Percentiles rank a stretch among this genome's conserved stretches.
phyloP scores from a whole-genome alignment of 129 eudicot genomes.

The Flaveria trinervia region DNA sequence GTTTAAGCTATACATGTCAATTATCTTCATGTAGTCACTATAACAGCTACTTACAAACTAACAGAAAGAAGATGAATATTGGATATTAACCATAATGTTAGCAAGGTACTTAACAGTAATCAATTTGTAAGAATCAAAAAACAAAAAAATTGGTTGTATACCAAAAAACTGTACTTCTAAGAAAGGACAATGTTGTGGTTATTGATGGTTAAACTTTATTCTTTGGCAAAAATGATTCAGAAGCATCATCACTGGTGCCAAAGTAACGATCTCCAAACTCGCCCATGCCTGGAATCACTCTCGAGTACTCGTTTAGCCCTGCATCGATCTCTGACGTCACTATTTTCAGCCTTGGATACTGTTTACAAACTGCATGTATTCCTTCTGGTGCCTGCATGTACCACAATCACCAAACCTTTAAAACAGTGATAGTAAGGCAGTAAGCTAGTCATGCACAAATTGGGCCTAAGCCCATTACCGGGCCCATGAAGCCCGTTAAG shows the following conservation, averaged over 20 bases:
- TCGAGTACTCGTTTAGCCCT: slow-evolving; percentile 52
- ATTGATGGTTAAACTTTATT: slow-evolving; percentile 7
- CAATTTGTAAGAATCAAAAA: background rate
- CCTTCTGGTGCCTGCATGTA: slow-evolving; percentile 94
- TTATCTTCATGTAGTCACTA: no score
- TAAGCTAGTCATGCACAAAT: slow-evolving; percentile 1
- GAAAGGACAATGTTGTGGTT: background rate
- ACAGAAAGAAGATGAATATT: background rate
- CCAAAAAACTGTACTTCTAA: background rate
- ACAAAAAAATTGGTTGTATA: background rate
- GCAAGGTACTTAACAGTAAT: background rate
- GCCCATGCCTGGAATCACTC: slow-evolving; percentile 93
- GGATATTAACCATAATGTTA: background rate
- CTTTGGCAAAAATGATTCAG: slow-evolving; percentile 26
- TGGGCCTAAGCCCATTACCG: background rate
- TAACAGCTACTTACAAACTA: background rate
- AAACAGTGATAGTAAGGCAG: background rate
- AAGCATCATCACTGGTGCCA: slow-evolving; percentile 55
- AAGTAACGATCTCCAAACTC: slow-evolving; percentile 94
- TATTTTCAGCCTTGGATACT: slow-evolving; percentile 71
- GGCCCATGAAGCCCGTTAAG: slow-evolving; percentile 9
- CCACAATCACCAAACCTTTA: background rate
- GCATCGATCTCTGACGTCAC: slow-evolving; percentile 88
- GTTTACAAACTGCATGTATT: slow-evolving; percentile 67
- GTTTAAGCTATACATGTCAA: no score